Conservation (phyloP, 176 grass and related monocot species). For the Aegilops longissima region DNA sequence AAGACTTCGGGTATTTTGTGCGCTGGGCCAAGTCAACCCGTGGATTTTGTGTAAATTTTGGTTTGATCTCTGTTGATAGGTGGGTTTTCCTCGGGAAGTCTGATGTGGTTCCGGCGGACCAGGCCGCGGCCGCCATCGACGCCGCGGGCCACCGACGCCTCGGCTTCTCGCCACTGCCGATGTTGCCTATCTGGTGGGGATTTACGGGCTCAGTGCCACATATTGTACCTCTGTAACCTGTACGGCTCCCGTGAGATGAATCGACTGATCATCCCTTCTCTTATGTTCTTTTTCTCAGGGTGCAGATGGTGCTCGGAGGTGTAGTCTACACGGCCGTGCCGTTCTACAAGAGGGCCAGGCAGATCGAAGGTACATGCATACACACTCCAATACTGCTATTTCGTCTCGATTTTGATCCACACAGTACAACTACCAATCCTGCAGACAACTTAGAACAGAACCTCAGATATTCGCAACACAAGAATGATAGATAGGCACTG, state of each 20-base stretch:
- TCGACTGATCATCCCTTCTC: not conserved
- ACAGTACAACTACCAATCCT: not conserved
- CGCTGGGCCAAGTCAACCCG: not conserved
- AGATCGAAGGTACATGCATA: constrained; percentile 40
- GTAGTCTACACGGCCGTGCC: constrained; percentile 51
- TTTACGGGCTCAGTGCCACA: not conserved
- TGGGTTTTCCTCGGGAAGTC: constrained; percentile 49
- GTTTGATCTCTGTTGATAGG: constrained; percentile 24
- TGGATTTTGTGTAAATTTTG: constrained; percentile 14
- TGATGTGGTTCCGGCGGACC: constrained; percentile 37
- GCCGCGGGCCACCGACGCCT: not conserved
- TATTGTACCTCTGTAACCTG: not conserved
- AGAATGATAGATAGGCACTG: not conserved
- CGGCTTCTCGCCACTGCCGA: constrained; percentile 44
- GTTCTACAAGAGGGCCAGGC: constrained; percentile 48
- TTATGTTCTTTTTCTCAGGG: constrained; percentile 24
- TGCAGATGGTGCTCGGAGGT: constrained; percentile 45
- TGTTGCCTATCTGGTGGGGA: constrained; percentile 43
- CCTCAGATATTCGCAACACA: not conserved
- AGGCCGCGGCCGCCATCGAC: constrained; percentile 11
- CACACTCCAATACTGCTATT: not conserved
- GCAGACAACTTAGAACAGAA: not conserved
- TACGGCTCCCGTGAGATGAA: not conserved
- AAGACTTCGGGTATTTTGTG: not conserved
- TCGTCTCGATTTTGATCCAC: not conserved